phyloP scores from a whole-genome alignment of 768 basidiomycete genomes.

The Cubamyces sp. region DNA sequence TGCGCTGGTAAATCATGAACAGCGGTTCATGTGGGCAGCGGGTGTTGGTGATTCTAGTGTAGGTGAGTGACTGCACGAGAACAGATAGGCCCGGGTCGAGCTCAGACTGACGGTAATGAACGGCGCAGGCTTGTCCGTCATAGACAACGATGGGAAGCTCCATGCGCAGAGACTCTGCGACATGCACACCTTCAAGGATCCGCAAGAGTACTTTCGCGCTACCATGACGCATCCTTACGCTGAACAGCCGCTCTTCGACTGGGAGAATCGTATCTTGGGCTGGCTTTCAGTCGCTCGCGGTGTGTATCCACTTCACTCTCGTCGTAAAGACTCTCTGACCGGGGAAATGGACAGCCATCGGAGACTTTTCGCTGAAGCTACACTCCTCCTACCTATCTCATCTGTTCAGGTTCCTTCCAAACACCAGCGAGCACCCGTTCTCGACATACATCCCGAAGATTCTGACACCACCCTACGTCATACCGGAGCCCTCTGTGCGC shows the following conservation, averaged over 20 bases:
- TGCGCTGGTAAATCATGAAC: conserved; percentile 5
- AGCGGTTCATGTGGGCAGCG: conserved; percentile 10
- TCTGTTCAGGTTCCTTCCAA: conserved; percentile 4
- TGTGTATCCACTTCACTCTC: background rate
- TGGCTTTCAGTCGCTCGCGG: conserved; percentile 8
- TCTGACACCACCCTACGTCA: conserved; percentile 8
- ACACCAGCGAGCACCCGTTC: background rate
- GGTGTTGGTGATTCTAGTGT: conserved; percentile 8
- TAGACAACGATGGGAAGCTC: background rate
- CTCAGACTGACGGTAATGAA: background rate
- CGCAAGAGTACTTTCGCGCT: background rate
- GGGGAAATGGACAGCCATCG: background rate
- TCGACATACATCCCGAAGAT: background rate
- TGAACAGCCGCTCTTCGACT: background rate
- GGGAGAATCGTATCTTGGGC: conserved; percentile 5
- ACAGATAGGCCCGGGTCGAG: no score
- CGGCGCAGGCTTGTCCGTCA: background rate
- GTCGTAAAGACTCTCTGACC: background rate
- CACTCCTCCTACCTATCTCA: conserved; percentile 1
- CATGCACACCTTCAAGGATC: background rate
- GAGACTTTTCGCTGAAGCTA: conserved; percentile 9
- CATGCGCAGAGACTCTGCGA: background rate
- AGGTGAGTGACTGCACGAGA: background rate
- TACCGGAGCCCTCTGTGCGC: conserved; percentile 8
- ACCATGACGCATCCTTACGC: background rate